phyloP scores from a whole-genome alignment of 2,329 filamentous ascomycete species.

The Fusarium nodosum region DNA sequence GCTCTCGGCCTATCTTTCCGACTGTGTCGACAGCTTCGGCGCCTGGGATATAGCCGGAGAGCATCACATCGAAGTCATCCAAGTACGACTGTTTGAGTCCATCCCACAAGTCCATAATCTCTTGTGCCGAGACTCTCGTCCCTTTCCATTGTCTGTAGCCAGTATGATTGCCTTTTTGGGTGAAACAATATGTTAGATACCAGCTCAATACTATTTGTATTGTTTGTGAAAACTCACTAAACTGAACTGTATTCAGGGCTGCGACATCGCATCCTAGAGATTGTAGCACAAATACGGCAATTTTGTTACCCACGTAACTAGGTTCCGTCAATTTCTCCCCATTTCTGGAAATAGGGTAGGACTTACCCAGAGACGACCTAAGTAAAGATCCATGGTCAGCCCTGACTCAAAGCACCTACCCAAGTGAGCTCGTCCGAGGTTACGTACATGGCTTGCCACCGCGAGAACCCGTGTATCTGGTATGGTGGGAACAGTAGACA shows the following conservation, averaged over 20 bases:
- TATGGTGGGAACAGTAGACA: conserved; percentile 52
- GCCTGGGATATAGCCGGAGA: conserved; percentile 94
- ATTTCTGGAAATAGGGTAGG: neutral
- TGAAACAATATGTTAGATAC: conserved; percentile 17
- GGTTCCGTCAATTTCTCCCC: conserved; percentile 18
- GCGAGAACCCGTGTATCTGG: conserved; percentile 81
- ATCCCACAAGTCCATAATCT: conserved; percentile 86
- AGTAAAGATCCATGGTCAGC: conserved; percentile 26
- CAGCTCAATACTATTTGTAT: neutral
- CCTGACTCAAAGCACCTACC: neutral
- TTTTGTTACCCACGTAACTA: conserved; percentile 98
- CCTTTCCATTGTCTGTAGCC: conserved; percentile 92
- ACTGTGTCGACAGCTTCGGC: conserved; percentile 87
- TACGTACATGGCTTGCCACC: conserved; percentile 98
- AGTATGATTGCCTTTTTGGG: conserved; percentile 86
- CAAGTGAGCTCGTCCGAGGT: conserved; percentile 26
- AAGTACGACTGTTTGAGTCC: conserved; percentile 87
- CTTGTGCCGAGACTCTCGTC: conserved; percentile 81
- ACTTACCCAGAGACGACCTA: conserved; percentile 51
- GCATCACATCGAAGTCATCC: conserved; percentile 91
- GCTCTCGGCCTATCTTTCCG: conserved; percentile 84
- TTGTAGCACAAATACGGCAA: conserved; percentile 95
- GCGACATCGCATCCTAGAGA: conserved; percentile 93
- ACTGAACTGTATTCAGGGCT: conserved; percentile 95
- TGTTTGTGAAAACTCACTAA: conserved; percentile 73